Percentiles rank a stretch among this genome's conserved stretches.
Conservation (phyloP, 2,329 filamentous ascomycete species). For the Aspergillus melleus region DNA sequence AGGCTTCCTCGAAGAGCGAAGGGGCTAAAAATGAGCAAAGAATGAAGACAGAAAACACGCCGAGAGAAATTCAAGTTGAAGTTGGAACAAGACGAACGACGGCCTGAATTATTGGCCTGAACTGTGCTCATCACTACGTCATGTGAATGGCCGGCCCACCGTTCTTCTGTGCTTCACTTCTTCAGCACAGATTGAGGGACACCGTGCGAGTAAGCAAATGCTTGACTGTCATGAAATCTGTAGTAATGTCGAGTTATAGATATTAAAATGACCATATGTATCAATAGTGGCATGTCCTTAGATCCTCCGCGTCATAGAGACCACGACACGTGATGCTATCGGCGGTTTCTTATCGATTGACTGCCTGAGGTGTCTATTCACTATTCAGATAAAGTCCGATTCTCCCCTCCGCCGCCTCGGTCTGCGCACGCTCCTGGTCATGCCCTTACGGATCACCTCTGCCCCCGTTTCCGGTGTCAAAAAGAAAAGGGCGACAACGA, state of each 20-base stretch:
- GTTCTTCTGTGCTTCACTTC: neutral
- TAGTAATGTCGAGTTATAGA: no score
- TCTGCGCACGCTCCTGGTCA: conserved; percentile 21
- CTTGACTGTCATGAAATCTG: no score
- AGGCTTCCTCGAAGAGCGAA: neutral
- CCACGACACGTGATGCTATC: neutral
- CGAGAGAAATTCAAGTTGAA: neutral
- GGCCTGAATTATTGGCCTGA: neutral
- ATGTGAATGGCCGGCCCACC: conserved; percentile 28
- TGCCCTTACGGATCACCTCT: conserved; percentile 51
- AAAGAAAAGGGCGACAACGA: conserved; percentile 37
- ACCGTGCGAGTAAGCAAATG: no score
- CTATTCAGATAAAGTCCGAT: no score
- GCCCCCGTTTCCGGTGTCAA: conserved; percentile 48
- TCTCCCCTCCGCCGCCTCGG: neutral
- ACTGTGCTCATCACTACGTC: conserved; percentile 35
- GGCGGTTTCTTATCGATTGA: neutral
- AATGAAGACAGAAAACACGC: neutral
- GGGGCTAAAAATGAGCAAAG: neutral
- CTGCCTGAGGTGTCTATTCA: no score
- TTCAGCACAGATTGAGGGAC: neutral
- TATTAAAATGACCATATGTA: no score
- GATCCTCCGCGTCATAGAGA: no score
- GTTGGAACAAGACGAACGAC: neutral
- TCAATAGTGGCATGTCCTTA: no score